Conservation (phyloP, 306 rosid genomes). For the Bauhinia variegata region DNA sequence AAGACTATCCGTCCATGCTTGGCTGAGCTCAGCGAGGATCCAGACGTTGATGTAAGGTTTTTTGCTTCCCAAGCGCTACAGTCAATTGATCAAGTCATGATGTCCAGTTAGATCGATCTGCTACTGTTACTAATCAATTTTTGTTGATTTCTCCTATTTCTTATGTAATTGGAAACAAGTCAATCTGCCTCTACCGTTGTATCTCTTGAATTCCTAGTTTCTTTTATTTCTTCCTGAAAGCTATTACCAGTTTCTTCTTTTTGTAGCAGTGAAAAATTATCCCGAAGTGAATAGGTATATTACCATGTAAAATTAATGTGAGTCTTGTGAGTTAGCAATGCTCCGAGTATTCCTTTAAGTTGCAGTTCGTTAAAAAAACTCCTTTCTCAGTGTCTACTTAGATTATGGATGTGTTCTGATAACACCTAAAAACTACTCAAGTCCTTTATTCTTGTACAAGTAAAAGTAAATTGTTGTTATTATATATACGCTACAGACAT, state of each 20-base stretch:
- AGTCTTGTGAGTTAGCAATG: neutral
- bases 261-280: conserved; percentile 29
- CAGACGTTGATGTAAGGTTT: conserved; percentile 96
- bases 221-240: conserved; percentile 28
- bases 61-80: conserved; percentile 91
- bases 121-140: conserved; percentile 28
- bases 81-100: conserved; percentile 71
- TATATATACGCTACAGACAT: too few relatives aligned
- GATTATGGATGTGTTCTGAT: too few relatives aligned
- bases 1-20: conserved; percentile 80
- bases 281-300: conserved; percentile 30
- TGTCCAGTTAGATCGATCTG: conserved; percentile 67
- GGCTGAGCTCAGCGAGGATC: conserved; percentile 94
- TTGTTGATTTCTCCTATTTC: conserved; percentile 27
- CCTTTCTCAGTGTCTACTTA: too few relatives aligned
- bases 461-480: too few relatives aligned
- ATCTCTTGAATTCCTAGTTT: conserved; percentile 38
- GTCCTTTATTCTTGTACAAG: too few relatives aligned
- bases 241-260: conserved; percentile 24
- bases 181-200: conserved; percentile 35
- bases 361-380: too few relatives aligned
- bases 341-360: too few relatives aligned
- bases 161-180: conserved; percentile 22
- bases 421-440: too few relatives aligned
- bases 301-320: neutral